Percentiles rank a stretch among this genome's conserved stretches.
Evolutionary conservation across 768 basidiomycete genomes (phyloP).

Genomic region (Tulasnella sp.): DNA sequence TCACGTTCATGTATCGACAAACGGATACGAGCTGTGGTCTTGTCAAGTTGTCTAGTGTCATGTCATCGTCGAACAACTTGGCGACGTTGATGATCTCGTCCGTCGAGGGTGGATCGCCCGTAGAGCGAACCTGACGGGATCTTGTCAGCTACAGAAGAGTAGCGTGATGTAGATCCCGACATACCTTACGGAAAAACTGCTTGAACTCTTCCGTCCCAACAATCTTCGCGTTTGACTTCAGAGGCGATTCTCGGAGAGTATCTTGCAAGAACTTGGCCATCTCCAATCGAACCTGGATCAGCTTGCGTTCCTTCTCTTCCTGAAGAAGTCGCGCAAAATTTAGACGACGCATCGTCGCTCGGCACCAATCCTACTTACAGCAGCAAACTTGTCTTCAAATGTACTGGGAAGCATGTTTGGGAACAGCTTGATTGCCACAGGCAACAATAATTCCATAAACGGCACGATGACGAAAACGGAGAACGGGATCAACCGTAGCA

Average conservation of each 20-base stretch:
- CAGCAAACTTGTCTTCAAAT: conserved; percentile 93
- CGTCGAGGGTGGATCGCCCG: conserved; percentile 84
- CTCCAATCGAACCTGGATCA: conserved; percentile 85
- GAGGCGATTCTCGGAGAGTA: conserved; percentile 84
- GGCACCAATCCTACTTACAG: conserved; percentile 37
- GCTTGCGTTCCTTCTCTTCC: conserved; percentile 96
- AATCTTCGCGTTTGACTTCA: conserved; percentile 87
- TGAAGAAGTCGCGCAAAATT: conserved; percentile 24
- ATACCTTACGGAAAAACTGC: conserved; percentile 95
- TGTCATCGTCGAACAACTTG: conserved; percentile 92
- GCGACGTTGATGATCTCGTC: conserved; percentile 88
- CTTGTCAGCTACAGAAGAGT: background rate
- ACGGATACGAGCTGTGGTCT: conserved; percentile 97
- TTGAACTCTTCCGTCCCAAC: conserved; percentile 94
- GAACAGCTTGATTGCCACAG: conserved; percentile 92
- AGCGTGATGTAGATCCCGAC: conserved; percentile 9
- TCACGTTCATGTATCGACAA: conserved; percentile 95
- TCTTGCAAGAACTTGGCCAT: conserved; percentile 99
- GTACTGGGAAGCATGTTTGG: conserved; percentile 98
- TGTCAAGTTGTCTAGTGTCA: conserved; percentile 94
- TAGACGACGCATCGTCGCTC: background rate
- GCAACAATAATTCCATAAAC: conserved; percentile 95
- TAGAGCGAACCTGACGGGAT: conserved; percentile 66
- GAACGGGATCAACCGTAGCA: conserved; percentile 89
- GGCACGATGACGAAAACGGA: conserved; percentile 90